These are phyloP conservation scores for Cytospora schulzeri DNA, from an alignment of 2,329 filamentous ascomycete species.

Conservation along the genomic window DNA sequence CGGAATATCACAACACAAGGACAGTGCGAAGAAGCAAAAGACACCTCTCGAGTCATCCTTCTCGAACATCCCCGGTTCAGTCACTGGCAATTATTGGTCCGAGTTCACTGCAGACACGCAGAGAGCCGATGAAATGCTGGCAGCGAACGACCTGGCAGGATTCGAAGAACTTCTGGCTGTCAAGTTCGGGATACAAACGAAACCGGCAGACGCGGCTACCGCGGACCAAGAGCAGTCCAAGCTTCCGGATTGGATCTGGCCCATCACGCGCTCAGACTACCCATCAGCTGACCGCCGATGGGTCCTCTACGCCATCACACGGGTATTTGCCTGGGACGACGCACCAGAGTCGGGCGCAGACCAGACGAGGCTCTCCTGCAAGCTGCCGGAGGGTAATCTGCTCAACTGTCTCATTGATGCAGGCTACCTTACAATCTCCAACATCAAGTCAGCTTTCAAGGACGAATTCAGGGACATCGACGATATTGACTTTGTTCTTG, in stretches of 20 bases:
- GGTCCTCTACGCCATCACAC: slow-evolving; percentile 64
- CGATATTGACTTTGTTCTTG: slow-evolving; percentile 49
- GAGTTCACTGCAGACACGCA: slow-evolving; percentile 48
- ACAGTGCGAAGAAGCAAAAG: slow-evolving; percentile 37
- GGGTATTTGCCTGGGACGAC: slow-evolving; percentile 59
- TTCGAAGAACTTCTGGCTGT: slow-evolving; percentile 55
- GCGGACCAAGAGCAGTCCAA: slow-evolving; percentile 28
- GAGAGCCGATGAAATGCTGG: slow-evolving; percentile 51
- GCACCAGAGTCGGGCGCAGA: slow-evolving; percentile 47
- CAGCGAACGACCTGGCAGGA: slow-evolving; percentile 46
- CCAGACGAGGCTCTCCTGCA: slow-evolving; percentile 41
- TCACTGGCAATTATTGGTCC: slow-evolving; percentile 52
- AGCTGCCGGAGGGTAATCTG: slow-evolving; percentile 55
- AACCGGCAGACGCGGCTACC: slow-evolving; percentile 4
- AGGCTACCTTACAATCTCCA: slow-evolving; percentile 62
- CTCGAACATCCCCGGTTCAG: slow-evolving; percentile 50
- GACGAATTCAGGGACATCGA: slow-evolving; percentile 48
- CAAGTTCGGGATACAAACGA: slow-evolving; percentile 49
- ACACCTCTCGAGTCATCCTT: slow-evolving; percentile 34
- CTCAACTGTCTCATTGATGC: slow-evolving; percentile 61
- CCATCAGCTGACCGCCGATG: slow-evolving; percentile 64
- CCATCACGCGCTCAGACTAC: slow-evolving; percentile 47
- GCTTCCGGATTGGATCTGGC: slow-evolving; percentile 55
- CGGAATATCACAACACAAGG: slow-evolving; percentile 51
- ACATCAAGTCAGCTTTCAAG: slow-evolving; percentile 60